Percentiles rank a stretch among this genome's conserved stretches.
Conservation (phyloP, 2,329 filamentous ascomycete genomes). For the Xylariaceae sp. region DNA sequence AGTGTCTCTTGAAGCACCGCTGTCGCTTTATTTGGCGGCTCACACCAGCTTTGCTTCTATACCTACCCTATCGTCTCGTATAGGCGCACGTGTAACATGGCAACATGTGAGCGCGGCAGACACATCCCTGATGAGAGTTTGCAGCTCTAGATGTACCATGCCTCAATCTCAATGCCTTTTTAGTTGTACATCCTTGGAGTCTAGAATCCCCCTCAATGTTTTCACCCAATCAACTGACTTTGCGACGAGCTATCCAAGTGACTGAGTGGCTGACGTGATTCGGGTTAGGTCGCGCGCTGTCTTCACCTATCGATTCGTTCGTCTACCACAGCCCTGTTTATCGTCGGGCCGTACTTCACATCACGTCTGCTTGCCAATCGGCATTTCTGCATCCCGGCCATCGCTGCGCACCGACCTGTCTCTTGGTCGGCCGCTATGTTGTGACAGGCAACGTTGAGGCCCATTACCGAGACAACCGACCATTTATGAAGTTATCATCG, state of each 20-base stretch:
- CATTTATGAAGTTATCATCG: slow-evolving; percentile 12
- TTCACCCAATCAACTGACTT: neutral
- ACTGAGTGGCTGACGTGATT: neutral
- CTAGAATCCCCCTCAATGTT: neutral
- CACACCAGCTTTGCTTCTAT: neutral
- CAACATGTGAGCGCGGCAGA: neutral
- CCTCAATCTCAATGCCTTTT: neutral
- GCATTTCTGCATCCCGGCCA: neutral
- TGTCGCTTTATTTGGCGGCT: neutral
- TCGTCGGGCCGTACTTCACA: neutral
- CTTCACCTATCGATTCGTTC: slow-evolving; percentile 1
- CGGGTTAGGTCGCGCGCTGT: neutral
- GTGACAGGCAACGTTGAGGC: slow-evolving; percentile 8
- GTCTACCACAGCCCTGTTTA: neutral
- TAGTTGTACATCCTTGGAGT: neutral
- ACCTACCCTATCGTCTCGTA: neutral
- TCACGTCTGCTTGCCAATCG: neutral
- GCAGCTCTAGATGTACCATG: neutral
- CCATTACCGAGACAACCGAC: neutral
- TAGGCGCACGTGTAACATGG: neutral
- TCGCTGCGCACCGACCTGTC: slow-evolving; percentile 4
- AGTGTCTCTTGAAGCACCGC: neutral
- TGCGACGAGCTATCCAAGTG: neutral
- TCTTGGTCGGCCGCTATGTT: slow-evolving; percentile 15
- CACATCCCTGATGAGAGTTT: neutral